Evolutionary conservation across 1,139 yeast species (phyloP).

Genomic region (Hyphopichia buzzinii): DNA sequence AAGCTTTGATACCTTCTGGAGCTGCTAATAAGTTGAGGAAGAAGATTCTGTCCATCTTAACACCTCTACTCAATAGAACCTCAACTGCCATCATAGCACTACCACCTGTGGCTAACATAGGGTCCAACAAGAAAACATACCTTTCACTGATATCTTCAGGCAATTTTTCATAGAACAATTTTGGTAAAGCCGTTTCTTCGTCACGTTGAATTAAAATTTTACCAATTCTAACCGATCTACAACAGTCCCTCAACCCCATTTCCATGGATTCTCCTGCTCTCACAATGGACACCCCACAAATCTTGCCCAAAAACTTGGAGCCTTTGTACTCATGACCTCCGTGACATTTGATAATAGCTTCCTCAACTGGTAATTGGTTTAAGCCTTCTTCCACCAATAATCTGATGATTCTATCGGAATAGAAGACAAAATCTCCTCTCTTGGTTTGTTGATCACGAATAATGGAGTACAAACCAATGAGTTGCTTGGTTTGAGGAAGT

Average conservation of each 20-base stretch:
- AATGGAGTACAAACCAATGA: slow-evolving; percentile 82
- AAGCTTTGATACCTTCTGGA: slow-evolving; percentile 86
- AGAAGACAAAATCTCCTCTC: slow-evolving; percentile 91
- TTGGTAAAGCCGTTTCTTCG: slow-evolving; percentile 79
- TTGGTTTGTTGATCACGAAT: slow-evolving; percentile 77
- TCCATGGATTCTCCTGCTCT: slow-evolving; percentile 99
- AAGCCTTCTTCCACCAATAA: slow-evolving; percentile 91
- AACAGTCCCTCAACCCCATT: slow-evolving; percentile 92
- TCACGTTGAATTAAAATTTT: slow-evolving; percentile 95
- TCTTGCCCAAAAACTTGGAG: slow-evolving; percentile 82
- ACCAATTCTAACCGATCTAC: slow-evolving; percentile 93
- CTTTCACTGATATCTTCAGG: slow-evolving; percentile 89
- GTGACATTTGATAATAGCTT: slow-evolving; percentile 67
- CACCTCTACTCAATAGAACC: slow-evolving; percentile 83
- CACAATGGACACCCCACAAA: slow-evolving; percentile 96
- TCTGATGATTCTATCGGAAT: slow-evolving; percentile 91
- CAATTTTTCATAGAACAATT: slow-evolving; percentile 83
- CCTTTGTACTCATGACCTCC: slow-evolving; percentile 74
- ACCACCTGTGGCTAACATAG: slow-evolving; percentile 98
- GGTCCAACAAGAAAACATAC: slow-evolving; percentile 87
- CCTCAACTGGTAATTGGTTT: slow-evolving; percentile 84
- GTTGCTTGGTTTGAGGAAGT: slow-evolving; percentile 86
- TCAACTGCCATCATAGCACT: slow-evolving; percentile 97
- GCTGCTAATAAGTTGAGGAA: slow-evolving; percentile 90
- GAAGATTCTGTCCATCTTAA: slow-evolving; percentile 78